Evolutionary conservation across 805 yeast species (phyloP).

Genomic region (Candida xyloterini): DNA sequence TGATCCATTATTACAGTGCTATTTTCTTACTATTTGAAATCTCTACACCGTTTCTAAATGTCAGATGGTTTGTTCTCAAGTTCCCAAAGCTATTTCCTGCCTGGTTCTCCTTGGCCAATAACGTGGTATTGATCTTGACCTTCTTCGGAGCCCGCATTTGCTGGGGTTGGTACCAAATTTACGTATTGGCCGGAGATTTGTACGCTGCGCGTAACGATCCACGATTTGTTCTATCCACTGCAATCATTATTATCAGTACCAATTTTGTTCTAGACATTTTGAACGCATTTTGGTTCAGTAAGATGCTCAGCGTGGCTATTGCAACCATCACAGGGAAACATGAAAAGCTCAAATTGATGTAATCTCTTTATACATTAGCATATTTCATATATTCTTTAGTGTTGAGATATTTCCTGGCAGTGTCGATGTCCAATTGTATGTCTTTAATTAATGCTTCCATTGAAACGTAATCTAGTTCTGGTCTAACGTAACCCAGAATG

Average conservation of each 20-base stretch:
- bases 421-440: slow-evolving; percentile 72
- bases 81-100: slow-evolving; percentile 26
- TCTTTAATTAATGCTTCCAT: slow-evolving; percentile 80
- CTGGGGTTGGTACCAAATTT: slow-evolving; percentile 40
- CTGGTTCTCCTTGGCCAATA: slow-evolving; percentile 32
- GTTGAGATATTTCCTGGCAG: slow-evolving; percentile 52
- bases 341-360: slow-evolving; percentile 33
- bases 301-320: slow-evolving; percentile 37
- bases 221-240: slow-evolving; percentile 27
- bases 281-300: slow-evolving; percentile 37
- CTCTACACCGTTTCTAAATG: slow-evolving; percentile 37
- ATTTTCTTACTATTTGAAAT: slow-evolving; percentile 35
- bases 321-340: slow-evolving; percentile 32
- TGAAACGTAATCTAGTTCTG: slow-evolving; percentile 83
- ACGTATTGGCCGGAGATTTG: slow-evolving; percentile 27
- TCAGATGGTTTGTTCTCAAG: slow-evolving; percentile 38
- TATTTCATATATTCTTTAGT: slow-evolving; percentile 40
- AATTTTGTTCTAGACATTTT: slow-evolving; percentile 34
- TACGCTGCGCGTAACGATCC: slow-evolving; percentile 27
- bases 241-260: slow-evolving; percentile 29
- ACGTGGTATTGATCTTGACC: slow-evolving; percentile 32
- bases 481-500: slow-evolving; percentile 86
- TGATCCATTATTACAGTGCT: slow-evolving; percentile 35
- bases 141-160: slow-evolving; percentile 35
- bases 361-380: slow-evolving; percentile 18